Conservation (phyloP, 2,329 filamentous ascomycete species). For the Colletotrichum somersetense region DNA sequence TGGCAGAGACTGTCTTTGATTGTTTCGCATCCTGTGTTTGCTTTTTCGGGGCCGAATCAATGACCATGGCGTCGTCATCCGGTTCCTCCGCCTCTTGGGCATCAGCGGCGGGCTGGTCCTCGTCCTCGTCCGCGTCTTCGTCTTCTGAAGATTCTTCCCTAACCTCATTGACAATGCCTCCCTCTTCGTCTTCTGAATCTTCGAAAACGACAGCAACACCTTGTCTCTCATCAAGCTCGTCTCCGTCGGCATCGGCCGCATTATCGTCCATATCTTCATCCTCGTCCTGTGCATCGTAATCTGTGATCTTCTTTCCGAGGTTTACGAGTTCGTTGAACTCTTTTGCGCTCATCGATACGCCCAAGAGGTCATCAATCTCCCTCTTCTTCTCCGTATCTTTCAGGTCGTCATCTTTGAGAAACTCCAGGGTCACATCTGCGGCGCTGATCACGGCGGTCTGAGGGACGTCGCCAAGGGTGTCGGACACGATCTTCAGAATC, state of each 20-base stretch:
- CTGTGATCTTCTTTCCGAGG: constrained; percentile 97
- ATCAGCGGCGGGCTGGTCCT: constrained; percentile 67
- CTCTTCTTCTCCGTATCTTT: constrained; percentile 99
- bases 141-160: constrained; percentile 88
- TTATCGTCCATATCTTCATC: constrained; percentile 87
- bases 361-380: constrained; percentile 93
- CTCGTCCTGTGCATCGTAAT: constrained; percentile 96
- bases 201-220: constrained; percentile 98
- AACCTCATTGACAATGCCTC: constrained; percentile 84
- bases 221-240: constrained; percentile 91
- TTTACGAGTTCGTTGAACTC: constrained; percentile 98
- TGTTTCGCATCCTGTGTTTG: constrained; percentile 62
- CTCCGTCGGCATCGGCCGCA: constrained; percentile 72
- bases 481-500: constrained; percentile 90
- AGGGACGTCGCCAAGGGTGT: constrained; percentile 90
- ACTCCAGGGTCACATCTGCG: constrained; percentile 90
- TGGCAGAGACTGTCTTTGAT: constrained; percentile 77
- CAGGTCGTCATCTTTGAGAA: constrained; percentile 92
- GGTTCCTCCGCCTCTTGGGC: constrained; percentile 53
- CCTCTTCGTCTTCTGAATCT: constrained; percentile 88
- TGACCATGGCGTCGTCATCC: constrained; percentile 81
- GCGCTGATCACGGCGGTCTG: constrained; percentile 93
- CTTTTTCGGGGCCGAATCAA: constrained; percentile 74
- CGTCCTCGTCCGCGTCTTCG: constrained; percentile 76
- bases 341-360: constrained; percentile 84